Evolutionary conservation across 2,329 filamentous ascomycete species (phyloP).

Genomic region (Alternaria alternata): DNA sequence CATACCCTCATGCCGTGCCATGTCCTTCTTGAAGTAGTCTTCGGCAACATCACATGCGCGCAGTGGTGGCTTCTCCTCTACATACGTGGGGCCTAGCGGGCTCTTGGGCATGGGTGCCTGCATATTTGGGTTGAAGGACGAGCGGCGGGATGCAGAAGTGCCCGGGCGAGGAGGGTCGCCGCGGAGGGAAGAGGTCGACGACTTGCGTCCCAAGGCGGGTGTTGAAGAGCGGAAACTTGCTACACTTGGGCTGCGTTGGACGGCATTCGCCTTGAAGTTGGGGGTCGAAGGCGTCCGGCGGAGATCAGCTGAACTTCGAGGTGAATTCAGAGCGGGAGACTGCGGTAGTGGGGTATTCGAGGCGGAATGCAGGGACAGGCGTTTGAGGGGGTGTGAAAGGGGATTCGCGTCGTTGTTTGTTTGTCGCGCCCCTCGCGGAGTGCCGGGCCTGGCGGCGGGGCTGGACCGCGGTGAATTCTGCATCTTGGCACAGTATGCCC

Average conservation of each 20-base stretch:
- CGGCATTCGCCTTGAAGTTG: conserved; percentile 36
- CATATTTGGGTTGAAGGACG: conserved; percentile 54
- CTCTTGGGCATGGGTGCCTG: conserved; percentile 53
- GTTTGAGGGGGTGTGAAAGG: conserved; percentile 45
- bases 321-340: conserved; percentile 42
- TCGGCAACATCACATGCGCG: conserved; percentile 69
- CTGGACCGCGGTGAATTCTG: conserved; percentile 29
- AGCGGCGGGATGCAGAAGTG: conserved; percentile 51
- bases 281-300: conserved; percentile 41
- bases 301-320: conserved; percentile 13
- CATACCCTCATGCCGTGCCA: conserved; percentile 66
- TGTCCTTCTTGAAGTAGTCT: conserved; percentile 73
- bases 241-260: conserved; percentile 55
- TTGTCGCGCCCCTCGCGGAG: conserved; percentile 30
- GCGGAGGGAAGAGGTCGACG: conserved; percentile 56
- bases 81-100: conserved; percentile 47
- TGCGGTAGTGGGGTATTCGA: conserved; percentile 41
- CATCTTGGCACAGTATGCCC: conserved; percentile 37
- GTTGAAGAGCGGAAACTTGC: conserved; percentile 52
- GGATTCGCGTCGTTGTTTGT: conserved; percentile 49
- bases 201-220: conserved; percentile 53
- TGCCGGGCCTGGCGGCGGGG: conserved; percentile 18
- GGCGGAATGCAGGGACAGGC: conserved; percentile 49
- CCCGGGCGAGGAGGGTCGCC: conserved; percentile 42
- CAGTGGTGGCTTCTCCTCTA: conserved; percentile 51